Conservation (phyloP, 2,329 filamentous ascomycete genomes). For the Parastagonospora nodorum region DNA sequence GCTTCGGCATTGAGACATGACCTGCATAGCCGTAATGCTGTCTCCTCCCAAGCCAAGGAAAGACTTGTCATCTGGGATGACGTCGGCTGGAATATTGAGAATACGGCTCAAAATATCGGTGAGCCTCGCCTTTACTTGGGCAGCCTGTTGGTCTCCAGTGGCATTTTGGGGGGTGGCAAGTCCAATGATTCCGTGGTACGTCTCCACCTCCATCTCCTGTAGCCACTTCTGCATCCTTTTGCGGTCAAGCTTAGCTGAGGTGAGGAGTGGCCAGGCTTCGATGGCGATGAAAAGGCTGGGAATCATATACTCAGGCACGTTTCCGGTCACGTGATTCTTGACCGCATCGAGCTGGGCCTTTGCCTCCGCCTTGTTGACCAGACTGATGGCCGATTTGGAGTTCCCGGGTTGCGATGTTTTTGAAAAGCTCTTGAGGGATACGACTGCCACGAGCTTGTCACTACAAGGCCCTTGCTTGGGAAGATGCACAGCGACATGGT, state of each 20-base stretch:
- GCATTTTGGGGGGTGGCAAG: slow-evolving; percentile 33
- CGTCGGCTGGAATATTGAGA: slow-evolving; percentile 24
- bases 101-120: slow-evolving; percentile 25
- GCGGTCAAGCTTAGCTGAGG: slow-evolving; percentile 20
- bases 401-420: background rate
- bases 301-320: slow-evolving; percentile 16
- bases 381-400: slow-evolving; percentile 8
- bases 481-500: no score
- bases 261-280: slow-evolving; percentile 21
- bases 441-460: slow-evolving; percentile 48
- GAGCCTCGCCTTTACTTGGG: background rate
- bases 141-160: background rate
- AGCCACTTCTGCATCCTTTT: slow-evolving; percentile 47
- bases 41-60: slow-evolving; percentile 31
- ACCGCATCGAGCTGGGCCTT: background rate
- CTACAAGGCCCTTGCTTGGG: slow-evolving; percentile 42
- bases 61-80: slow-evolving; percentile 13
- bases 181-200: slow-evolving; percentile 24
- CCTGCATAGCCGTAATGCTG: slow-evolving; percentile 30
- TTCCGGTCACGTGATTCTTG: background rate
- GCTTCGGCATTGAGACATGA: slow-evolving; percentile 12
- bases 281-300: slow-evolving; percentile 36
- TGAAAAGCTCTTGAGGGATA: slow-evolving; percentile 39
- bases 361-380: slow-evolving; percentile 24
- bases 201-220: slow-evolving; percentile 40